These are phyloP conservation scores for Rosa hybrid DNA, from an alignment of 331 rosid genomes.

Conservation along the genomic window DNA sequence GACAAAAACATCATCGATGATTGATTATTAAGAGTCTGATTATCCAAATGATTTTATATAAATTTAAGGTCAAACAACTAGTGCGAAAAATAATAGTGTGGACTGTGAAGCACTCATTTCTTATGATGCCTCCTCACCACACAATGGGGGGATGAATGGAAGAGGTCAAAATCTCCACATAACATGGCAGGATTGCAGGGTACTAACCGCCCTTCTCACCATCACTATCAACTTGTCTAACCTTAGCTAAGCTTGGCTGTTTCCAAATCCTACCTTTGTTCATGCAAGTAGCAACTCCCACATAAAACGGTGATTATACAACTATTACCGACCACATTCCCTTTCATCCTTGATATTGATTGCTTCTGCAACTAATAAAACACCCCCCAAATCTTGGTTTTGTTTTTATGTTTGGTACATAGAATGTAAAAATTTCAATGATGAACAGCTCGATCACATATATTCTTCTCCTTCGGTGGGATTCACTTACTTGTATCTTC, in stretches of 20 bases:
- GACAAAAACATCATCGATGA: not conserved
- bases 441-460: slow-evolving; percentile 12
- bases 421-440: slow-evolving; percentile 4
- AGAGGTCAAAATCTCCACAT: slow-evolving; percentile 3
- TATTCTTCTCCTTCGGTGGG: slow-evolving; percentile 8
- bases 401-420: not conserved
- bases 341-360: not conserved
- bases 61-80: too few species aligned
- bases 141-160: not conserved
- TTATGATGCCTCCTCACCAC: not conserved
- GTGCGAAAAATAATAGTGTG: too few species aligned
- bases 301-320: slow-evolving; percentile 5
- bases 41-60: not conserved
- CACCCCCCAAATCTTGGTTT: slow-evolving; percentile 11
- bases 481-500: not conserved
- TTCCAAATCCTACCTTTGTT: not conserved
- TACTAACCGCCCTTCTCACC: not conserved
- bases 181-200: slow-evolving; percentile 8
- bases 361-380: not conserved
- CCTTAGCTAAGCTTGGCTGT: not conserved
- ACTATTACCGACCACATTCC: not conserved
- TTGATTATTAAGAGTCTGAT: not conserved
- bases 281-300: not conserved
- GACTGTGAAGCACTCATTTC: not conserved
- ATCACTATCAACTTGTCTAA: not conserved